Conservation (phyloP, 2,329 filamentous ascomycete species). For the Helminthosporium solani region DNA sequence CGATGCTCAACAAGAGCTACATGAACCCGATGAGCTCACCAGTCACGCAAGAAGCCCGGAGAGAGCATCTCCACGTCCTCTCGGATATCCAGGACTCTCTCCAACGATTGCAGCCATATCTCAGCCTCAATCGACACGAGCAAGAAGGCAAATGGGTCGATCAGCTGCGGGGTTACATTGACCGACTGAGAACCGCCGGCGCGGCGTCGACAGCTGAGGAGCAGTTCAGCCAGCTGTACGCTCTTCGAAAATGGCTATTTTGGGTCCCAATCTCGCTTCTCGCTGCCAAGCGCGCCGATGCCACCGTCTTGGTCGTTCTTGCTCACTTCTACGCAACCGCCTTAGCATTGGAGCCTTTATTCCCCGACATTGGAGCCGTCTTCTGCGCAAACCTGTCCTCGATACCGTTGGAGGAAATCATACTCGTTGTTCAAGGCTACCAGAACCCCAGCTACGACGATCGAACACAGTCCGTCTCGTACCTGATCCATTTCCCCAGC, state of each 20-base stretch:
- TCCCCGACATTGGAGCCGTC: constrained; percentile 84
- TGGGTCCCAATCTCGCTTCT: constrained; percentile 89
- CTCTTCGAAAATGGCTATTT: constrained; percentile 88
- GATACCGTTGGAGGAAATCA: constrained; percentile 81
- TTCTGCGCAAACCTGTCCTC: constrained; percentile 72
- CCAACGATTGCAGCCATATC: constrained; percentile 46
- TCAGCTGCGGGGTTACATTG: constrained; percentile 50
- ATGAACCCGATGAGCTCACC: constrained; percentile 68
- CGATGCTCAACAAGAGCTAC: constrained; percentile 38
- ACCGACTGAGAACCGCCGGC: constrained; percentile 45
- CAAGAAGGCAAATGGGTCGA: constrained; percentile 52
- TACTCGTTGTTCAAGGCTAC: constrained; percentile 64
- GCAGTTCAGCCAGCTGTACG: constrained; percentile 86
- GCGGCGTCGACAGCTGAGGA: constrained; percentile 63
- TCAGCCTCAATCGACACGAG: constrained; percentile 43
- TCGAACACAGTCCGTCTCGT: constrained; percentile 45
- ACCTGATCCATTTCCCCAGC: constrained; percentile 50
- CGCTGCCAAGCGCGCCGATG: constrained; percentile 72
- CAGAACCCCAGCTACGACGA: constrained; percentile 44
- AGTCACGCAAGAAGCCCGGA: constrained; percentile 54
- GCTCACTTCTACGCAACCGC: constrained; percentile 91
- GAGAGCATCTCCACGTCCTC: constrained; percentile 57
- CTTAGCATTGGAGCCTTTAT: constrained; percentile 83
- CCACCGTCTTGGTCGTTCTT: constrained; percentile 77
- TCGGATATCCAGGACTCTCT: constrained; percentile 45